Evolutionary conservation across 2,329 filamentous ascomycete genomes (phyloP).

Genomic region (Zymoseptoria ardabiliae): DNA sequence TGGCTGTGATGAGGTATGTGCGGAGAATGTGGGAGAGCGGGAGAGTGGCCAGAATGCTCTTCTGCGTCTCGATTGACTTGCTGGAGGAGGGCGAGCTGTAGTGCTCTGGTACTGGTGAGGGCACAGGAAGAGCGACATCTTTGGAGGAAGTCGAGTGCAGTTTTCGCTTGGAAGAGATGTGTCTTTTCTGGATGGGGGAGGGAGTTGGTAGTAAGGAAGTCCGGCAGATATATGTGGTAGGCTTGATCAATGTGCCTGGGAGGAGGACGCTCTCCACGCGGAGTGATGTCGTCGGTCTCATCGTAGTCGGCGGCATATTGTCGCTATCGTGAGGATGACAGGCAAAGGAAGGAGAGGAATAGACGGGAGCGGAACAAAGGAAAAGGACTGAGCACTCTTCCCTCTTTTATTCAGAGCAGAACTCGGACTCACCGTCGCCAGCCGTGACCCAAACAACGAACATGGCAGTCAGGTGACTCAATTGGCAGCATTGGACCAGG

Average conservation of each 20-base stretch:
- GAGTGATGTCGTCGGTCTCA: not conserved
- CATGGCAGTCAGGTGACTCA: not conserved
- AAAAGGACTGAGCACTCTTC: not conserved
- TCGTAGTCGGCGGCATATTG: not conserved
- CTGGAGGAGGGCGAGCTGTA: not conserved
- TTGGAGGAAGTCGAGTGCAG: constrained; percentile 4
- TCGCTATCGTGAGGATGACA: not conserved
- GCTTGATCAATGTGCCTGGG: not conserved
- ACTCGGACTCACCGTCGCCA: not conserved
- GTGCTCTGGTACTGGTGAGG: not conserved
- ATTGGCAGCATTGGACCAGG: not conserved
- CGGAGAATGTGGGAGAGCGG: constrained; percentile 61
- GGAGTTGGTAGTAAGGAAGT: not conserved
- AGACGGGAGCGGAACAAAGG: not conserved
- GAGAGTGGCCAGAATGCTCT: constrained; percentile 51
- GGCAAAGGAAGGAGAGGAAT: not conserved
- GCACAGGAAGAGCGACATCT: not conserved
- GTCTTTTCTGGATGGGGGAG: not conserved
- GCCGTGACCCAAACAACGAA: not conserved
- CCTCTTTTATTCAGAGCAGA: not conserved
- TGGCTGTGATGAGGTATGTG: constrained; percentile 59
- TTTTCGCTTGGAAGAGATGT: not conserved
- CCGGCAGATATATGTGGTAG: not conserved
- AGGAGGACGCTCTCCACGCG: not conserved
- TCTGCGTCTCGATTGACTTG: not conserved